These are phyloP conservation scores for Podospora pseudopauciseta DNA, from an alignment of 495 filamentous ascomycete species.

Conservation along the genomic window DNA sequence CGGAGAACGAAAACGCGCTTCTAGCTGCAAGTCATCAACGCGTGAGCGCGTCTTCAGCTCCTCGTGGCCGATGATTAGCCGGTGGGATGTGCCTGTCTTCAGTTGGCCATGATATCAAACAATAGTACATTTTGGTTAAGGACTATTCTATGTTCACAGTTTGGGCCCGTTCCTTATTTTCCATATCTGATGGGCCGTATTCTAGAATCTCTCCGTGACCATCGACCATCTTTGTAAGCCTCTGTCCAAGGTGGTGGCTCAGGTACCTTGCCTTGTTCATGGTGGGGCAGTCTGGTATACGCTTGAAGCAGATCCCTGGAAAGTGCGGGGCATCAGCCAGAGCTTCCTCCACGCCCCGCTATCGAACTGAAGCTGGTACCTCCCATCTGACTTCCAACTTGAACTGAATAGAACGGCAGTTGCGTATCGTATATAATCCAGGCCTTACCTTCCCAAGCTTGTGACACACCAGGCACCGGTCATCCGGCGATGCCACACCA, in stretches of 20 bases:
- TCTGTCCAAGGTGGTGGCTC: too few relatives aligned
- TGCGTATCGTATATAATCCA: not conserved
- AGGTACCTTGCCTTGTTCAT: too few relatives aligned
- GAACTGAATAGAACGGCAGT: not conserved
- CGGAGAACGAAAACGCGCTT: constrained; percentile 17
- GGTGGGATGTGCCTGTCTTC: constrained; percentile 5
- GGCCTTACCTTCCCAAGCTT: not conserved
- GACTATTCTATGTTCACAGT: too few relatives aligned
- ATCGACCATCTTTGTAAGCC: too few relatives aligned
- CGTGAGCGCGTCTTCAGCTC: constrained; percentile 5
- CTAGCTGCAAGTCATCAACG: constrained; percentile 23
- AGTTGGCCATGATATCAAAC: too few relatives aligned
- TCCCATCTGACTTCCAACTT: not conserved
- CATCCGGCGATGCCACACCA: constrained; percentile 9
- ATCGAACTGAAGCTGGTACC: constrained; percentile 11
- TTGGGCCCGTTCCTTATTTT: too few relatives aligned
- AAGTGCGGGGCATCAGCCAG: constrained; percentile 21
- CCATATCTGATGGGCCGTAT: too few relatives aligned
- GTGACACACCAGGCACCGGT: constrained; percentile 8
- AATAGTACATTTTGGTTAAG: too few relatives aligned
- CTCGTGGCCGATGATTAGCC: constrained; percentile 19
- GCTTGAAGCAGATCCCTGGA: not conserved
- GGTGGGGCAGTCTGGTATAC: constrained; percentile 4
- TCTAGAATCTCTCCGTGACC: too few relatives aligned
- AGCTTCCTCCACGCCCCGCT: constrained; percentile 16